Percentiles rank a stretch among this genome's conserved stretches.
These are phyloP conservation scores for Scutellaria galericulata DNA, from an alignment of 257 asterid species.

Conservation along the genomic window DNA sequence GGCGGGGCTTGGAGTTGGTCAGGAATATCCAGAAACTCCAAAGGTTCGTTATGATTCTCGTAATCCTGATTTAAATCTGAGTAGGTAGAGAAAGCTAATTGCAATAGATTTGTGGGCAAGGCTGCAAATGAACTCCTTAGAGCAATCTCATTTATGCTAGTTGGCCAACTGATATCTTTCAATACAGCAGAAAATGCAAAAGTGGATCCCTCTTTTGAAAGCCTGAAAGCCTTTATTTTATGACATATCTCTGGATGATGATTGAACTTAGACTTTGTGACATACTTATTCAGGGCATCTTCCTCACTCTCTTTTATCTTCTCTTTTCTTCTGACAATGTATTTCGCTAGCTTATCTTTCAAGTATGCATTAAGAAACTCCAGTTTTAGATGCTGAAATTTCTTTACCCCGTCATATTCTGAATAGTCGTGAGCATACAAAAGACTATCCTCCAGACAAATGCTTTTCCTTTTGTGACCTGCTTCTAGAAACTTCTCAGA, in stretches of 20 bases:
- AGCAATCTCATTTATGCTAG: constrained; percentile 71
- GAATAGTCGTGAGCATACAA: constrained; percentile 42
- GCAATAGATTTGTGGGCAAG: constrained; percentile 54
- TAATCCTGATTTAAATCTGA: constrained; percentile 38
- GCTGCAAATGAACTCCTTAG: constrained; percentile 50
- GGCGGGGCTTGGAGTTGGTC: constrained; percentile 45
- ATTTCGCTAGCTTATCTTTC: constrained; percentile 48
- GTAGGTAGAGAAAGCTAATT: constrained; percentile 51
- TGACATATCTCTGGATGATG: constrained; percentile 50
- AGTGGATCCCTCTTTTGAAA: constrained; percentile 37
- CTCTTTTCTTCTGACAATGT: constrained; percentile 41
- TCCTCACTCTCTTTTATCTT: constrained; percentile 33
- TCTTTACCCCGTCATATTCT: constrained; percentile 46
- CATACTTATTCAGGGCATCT: constrained; percentile 35
- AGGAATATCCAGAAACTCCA: constrained; percentile 54
- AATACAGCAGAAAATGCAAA: constrained; percentile 37
- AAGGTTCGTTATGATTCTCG: constrained; percentile 35
- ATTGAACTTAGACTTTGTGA: constrained; percentile 21
- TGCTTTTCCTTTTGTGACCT: constrained; percentile 47
- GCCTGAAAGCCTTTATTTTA: constrained; percentile 44
- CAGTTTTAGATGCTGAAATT: constrained; percentile 44
- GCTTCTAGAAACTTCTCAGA: constrained; percentile 35
- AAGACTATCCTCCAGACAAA: constrained; percentile 45
- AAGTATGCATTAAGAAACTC: constrained; percentile 58
- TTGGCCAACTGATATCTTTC: constrained; percentile 60